Evolutionary conservation across 176 grass and related monocot species (phyloP).

Genomic region (Pontederia crassipes): DNA sequence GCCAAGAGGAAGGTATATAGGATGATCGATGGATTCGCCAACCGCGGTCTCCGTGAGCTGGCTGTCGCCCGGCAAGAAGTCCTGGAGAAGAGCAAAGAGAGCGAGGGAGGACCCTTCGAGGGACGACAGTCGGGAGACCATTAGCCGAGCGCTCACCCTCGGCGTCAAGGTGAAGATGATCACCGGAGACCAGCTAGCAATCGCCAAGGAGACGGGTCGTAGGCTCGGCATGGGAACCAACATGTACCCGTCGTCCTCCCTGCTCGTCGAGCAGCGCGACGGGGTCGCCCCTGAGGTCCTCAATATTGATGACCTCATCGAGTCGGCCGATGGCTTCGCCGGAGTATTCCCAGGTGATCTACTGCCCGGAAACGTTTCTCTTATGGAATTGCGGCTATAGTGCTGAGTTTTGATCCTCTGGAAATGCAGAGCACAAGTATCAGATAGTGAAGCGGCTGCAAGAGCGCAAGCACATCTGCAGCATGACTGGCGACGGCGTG

Average conservation of each 20-base stretch:
- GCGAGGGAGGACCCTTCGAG: constrained; percentile 1
- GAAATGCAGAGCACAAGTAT: not conserved
- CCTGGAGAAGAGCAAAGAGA: not conserved
- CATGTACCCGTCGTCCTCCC: constrained; percentile 12
- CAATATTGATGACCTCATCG: constrained; percentile 4
- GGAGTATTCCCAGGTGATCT: constrained; percentile 10
- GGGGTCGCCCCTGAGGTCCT: not conserved
- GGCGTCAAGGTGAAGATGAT: constrained; percentile 16
- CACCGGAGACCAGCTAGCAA: constrained; percentile 11
- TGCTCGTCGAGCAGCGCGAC: not conserved
- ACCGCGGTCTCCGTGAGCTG: not conserved
- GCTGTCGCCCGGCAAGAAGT: constrained; percentile 8
- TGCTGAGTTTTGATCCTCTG: not conserved
- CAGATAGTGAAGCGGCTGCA: constrained; percentile 56
- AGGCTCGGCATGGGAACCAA: constrained; percentile 16
- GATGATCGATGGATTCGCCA: not conserved
- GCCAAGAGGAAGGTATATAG: not conserved
- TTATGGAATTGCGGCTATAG: not conserved
- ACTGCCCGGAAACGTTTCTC: not conserved
- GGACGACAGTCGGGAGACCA: constrained; percentile 11
- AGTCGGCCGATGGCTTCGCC: constrained; percentile 12
- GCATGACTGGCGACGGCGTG: constrained; percentile 95
- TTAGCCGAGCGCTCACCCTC: not conserved
- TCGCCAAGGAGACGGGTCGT: constrained; percentile 1
- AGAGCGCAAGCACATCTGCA: constrained; percentile 94